Evolutionary conservation across 306 rosid species (phyloP), one percentile per base, ranked within the genome.

Genomic region (Nissolia schottii): DNA sequence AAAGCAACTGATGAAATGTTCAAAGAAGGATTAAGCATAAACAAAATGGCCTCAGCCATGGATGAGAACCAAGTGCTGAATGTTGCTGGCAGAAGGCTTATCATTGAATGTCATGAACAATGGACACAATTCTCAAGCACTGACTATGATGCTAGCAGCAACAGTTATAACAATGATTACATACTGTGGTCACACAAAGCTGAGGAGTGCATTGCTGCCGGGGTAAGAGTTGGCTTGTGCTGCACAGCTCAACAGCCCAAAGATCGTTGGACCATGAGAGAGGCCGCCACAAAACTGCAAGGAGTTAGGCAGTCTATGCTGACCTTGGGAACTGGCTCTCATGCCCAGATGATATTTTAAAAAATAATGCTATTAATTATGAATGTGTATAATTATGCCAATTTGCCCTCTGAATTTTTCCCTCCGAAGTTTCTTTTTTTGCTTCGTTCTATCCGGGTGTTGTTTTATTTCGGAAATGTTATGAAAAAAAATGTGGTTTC

Each of bases 1-100:
- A 83, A 18, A 48, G 82, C 82, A 69, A 77, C 73, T 3, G 82
- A 84, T 56, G 68, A 77, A 34, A 84, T n/a, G n/a, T n/a, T n/a
- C n/a, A n/a, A n/a, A n/a, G n/a, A n/a, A n/a, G n/a, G n/a, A n/a
- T n/a, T n/a, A 40, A 67, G 57, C 60, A 74, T 80, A 9, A 64
- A 53, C 31, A 63, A 55, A 7, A 67, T 67, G 31, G 75, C 57
- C 6, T 67, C 67, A 6, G 45, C 53, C 3, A 46, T 76, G 71
- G 34, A 67, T 31, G 41, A 77, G 75, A 64, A 73, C 24, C 34
- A 80, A 41, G n/a, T 77, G 14, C 13, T 73, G 31, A 50, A 22
- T 5, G 6, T 68, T 46, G 70, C 12, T 7, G 77, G 79, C 72
- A 56, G 12, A 60, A 71, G 78, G 59, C 80, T 80, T n/a, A n/a